Evolutionary conservation across 2,329 filamentous ascomycete genomes (phyloP).

Genomic region (Pseudogymnoascus sp.): DNA sequence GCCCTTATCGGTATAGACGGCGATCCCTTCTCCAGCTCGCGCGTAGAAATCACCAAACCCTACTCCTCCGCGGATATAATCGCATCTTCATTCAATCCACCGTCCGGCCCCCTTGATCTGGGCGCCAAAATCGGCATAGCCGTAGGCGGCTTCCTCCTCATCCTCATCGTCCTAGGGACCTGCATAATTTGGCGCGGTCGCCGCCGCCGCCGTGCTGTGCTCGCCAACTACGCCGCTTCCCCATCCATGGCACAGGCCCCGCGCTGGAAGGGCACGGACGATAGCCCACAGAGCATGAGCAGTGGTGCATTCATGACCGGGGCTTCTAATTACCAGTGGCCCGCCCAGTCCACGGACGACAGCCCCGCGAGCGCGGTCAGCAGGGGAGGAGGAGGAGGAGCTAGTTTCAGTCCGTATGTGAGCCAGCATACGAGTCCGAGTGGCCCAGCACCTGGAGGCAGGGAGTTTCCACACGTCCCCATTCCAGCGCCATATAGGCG

Average conservation of each 20-base stretch:
- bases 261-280: slow-evolving; percentile 1
- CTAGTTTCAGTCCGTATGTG: background rate
- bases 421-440: background rate
- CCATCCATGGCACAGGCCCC: background rate
- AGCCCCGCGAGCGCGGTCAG: background rate
- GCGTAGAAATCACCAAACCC: slow-evolving; percentile 20
- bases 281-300: background rate
- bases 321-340: background rate
- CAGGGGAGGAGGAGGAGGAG: background rate
- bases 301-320: slow-evolving; percentile 2
- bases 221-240: slow-evolving; percentile 31
- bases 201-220: slow-evolving; percentile 44
- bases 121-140: slow-evolving; percentile 24
- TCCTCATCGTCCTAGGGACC: slow-evolving; percentile 15
- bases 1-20: slow-evolving; percentile 21
- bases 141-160: slow-evolving; percentile 16
- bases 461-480: background rate
- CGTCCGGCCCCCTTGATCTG: slow-evolving; percentile 15
- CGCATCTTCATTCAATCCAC: background rate
- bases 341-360: background rate
- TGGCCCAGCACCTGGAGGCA: background rate
- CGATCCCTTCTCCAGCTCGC: slow-evolving; percentile 21
- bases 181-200: slow-evolving; percentile 39
- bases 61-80: background rate
- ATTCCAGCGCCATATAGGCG: background rate